A percentile compares a stretch with the other conserved stretches of the same genome.
Conservation (phyloP, 2,329 filamentous ascomycete genomes). For the Gremmenia infestans region DNA sequence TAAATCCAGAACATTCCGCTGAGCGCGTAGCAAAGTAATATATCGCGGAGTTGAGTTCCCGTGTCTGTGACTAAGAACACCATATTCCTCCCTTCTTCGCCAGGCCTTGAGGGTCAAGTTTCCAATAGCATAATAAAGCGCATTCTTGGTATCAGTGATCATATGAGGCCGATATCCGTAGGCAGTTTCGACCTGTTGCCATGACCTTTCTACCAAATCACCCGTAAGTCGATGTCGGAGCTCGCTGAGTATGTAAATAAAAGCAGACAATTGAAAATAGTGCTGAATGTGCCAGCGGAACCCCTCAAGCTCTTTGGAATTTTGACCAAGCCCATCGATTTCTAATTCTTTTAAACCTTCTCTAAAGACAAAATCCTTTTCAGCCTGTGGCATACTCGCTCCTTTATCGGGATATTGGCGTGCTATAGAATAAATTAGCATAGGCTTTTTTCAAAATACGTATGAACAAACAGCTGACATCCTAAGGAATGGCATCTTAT, state of each 20-base stretch:
- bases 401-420: constrained; percentile 23
- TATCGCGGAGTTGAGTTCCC: constrained; percentile 13
- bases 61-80: constrained; percentile 6
- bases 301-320: constrained; percentile 25
- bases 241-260: constrained; percentile 33
- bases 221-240: constrained; percentile 29
- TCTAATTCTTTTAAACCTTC: constrained; percentile 34
- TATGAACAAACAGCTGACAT: too few species aligned
- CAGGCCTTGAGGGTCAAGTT: constrained; percentile 30
- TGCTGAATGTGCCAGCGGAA: constrained; percentile 33
- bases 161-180: constrained; percentile 29
- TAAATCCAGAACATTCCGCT: constrained; percentile 18
- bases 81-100: constrained; percentile 25
- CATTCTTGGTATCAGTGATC: constrained; percentile 25
- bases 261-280: constrained; percentile 33
- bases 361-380: constrained; percentile 31
- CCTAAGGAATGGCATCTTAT: too few species aligned
- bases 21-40: constrained; percentile 20
- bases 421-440: background rate
- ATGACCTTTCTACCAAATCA: constrained; percentile 28
- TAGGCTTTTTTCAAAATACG: too few species aligned
- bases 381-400: constrained; percentile 28
- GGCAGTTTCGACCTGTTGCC: constrained; percentile 27
- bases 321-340: constrained; percentile 32
- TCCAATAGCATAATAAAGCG: constrained; percentile 26